Evolutionary conservation across 2,329 filamentous ascomycete species (phyloP).

Genomic region (Diaporthe caulivora): DNA sequence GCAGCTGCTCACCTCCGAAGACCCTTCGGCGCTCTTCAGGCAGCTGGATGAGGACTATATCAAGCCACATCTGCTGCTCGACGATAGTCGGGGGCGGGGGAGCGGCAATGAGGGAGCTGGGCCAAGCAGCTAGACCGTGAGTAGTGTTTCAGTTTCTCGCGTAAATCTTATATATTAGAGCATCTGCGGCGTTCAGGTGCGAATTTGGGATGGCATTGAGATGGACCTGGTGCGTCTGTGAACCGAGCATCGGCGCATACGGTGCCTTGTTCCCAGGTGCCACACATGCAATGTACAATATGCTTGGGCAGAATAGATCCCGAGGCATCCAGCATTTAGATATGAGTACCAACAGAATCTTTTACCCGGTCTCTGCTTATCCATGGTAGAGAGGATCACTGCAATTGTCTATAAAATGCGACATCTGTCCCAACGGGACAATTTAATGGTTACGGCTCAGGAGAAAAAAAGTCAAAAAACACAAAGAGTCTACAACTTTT

Average conservation of each 20-base stretch:
- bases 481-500: background rate
- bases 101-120: constrained; percentile 45
- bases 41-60: constrained; percentile 97
- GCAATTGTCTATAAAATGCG: too few relatives aligned
- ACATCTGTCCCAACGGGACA: too few relatives aligned
- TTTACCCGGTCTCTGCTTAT: background rate
- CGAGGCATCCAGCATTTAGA: constrained; percentile 28
- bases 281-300: constrained; percentile 25
- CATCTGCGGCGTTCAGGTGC: constrained; percentile 31
- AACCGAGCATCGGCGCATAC: background rate
- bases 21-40: constrained; percentile 89
- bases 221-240: background rate
- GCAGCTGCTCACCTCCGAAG: constrained; percentile 85
- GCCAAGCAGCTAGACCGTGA: constrained; percentile 3
- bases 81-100: constrained; percentile 65
- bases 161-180: constrained; percentile 29
- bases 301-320: constrained; percentile 26
- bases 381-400: too few relatives aligned
- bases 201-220: background rate
- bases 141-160: background rate
- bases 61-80: constrained; percentile 89
- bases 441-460: too few relatives aligned
- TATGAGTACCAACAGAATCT: constrained; percentile 22
- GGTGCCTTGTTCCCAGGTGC: background rate
- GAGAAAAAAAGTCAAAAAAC: too few relatives aligned